These are phyloP conservation scores for Rachicladosporium sp. DNA, from an alignment of 2,329 filamentous ascomycete species.

Conservation along the genomic window DNA sequence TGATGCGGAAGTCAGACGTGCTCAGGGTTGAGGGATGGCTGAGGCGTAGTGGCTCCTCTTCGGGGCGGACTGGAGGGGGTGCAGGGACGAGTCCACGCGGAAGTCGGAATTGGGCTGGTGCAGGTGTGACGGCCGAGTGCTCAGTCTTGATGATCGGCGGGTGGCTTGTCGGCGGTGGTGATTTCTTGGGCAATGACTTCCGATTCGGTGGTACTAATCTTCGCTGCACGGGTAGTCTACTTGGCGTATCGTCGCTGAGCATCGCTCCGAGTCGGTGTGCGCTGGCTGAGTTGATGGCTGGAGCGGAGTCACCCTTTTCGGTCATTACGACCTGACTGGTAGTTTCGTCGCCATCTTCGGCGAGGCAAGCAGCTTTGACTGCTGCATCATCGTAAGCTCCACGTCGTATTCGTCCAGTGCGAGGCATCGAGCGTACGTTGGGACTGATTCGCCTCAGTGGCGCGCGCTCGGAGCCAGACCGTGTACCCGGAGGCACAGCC, in stretches of 20 bases:
- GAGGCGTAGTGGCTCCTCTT: constrained; percentile 41
- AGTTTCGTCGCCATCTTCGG: constrained; percentile 18
- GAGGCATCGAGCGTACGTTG: constrained; percentile 11
- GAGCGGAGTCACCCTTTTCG: not conserved
- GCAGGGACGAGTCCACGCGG: constrained; percentile 8
- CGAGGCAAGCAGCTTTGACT: constrained; percentile 14
- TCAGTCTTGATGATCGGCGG: not conserved
- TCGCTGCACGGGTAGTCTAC: not conserved
- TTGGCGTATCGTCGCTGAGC: constrained; percentile 12
- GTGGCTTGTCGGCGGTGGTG: not conserved
- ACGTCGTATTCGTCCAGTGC: constrained; percentile 1
- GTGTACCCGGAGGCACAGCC: too few species aligned
- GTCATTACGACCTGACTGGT: constrained; percentile 8
- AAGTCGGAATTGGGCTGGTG: not conserved
- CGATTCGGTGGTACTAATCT: too few species aligned
- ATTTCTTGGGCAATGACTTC: too few species aligned
- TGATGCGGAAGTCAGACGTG: constrained; percentile 69
- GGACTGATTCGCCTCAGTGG: constrained; percentile 11
- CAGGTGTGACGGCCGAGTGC: too few species aligned
- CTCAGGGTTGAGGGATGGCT: constrained; percentile 46
- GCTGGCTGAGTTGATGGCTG: constrained; percentile 1
- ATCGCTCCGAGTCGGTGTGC: constrained; percentile 11
- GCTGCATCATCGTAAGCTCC: constrained; percentile 6
- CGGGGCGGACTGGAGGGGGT: constrained; percentile 14
- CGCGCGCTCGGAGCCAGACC: constrained; percentile 1